These are phyloP conservation scores for Neocucurbitaria cava DNA, from an alignment of 2,329 filamentous ascomycete species.

Conservation along the genomic window DNA sequence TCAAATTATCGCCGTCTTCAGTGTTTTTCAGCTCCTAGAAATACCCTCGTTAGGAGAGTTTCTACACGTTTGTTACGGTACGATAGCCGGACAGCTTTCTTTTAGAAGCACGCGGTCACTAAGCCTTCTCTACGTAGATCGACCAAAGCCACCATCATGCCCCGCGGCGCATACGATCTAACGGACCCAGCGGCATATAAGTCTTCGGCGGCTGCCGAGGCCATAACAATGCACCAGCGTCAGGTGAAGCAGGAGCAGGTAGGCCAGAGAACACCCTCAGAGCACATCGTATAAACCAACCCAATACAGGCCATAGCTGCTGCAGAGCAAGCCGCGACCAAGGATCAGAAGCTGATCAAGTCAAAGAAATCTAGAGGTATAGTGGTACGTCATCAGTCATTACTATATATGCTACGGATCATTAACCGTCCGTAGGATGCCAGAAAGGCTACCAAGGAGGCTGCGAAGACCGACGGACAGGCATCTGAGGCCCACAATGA, in stretches of 20 bases:
- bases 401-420: conserved; percentile 3
- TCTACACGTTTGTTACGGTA: neutral
- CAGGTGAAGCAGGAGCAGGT: conserved; percentile 3
- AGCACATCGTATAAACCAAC: neutral
- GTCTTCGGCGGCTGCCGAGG: conserved; percentile 7
- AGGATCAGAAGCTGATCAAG: conserved; percentile 8
- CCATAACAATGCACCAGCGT: conserved; percentile 1
- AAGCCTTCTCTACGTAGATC: neutral
- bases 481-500: neutral
- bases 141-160: conserved; percentile 13
- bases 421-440: conserved; percentile 14
- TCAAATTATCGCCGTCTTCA: neutral
- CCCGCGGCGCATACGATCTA: conserved; percentile 27
- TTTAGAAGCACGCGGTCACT: neutral
- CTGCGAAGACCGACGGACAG: neutral
- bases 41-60: neutral
- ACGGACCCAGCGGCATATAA: conserved; percentile 4
- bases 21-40: neutral
- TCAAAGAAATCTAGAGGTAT: conserved; percentile 18
- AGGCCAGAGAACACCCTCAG: neutral
- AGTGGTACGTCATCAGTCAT: conserved; percentile 8
- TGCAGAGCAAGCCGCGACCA: neutral
- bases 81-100: neutral
- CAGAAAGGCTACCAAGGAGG: conserved; percentile 3
- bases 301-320: neutral